Evolutionary conservation across 2,329 filamentous ascomycete species (phyloP).

Genomic region (Hymenoscyphus linearis): DNA sequence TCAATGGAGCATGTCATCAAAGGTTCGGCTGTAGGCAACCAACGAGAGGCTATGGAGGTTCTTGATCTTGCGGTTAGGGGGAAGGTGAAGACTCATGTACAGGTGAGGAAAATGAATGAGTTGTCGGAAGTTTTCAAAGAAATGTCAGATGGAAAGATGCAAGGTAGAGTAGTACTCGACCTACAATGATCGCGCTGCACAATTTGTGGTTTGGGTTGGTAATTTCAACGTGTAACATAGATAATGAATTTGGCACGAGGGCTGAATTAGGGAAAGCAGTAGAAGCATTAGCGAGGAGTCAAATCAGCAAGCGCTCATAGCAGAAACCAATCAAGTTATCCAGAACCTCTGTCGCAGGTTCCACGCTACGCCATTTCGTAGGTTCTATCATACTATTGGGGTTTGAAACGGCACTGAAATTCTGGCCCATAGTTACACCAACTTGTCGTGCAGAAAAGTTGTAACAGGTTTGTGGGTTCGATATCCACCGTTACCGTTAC

Average conservation of each 20-base stretch:
- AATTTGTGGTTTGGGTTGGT: not conserved
- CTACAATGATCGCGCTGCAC: constrained; percentile 23
- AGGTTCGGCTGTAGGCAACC: constrained; percentile 45
- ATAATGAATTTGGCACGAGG: not conserved
- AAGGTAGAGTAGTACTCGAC: constrained; percentile 44
- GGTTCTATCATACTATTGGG: not conserved
- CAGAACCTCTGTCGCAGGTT: not conserved
- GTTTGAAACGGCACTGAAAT: not conserved
- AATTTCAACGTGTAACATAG: not conserved
- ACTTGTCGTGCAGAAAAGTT: not conserved
- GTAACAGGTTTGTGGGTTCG: not conserved
- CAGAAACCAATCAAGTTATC: not conserved
- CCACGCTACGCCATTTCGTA: not conserved
- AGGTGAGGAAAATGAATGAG: constrained; percentile 42
- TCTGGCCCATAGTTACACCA: not conserved
- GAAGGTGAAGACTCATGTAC: constrained; percentile 40
- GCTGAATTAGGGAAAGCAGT: not conserved
- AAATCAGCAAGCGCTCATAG: not conserved
- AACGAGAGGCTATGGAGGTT: constrained; percentile 44
- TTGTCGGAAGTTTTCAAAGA: constrained; percentile 41
- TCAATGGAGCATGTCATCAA: constrained; percentile 40
- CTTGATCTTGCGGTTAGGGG: constrained; percentile 44
- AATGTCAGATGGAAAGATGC: constrained; percentile 39
- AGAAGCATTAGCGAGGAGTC: not conserved
- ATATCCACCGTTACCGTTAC: not conserved